phyloP scores from a whole-genome alignment of 1,284 basidiomycete species.

The Kalmanozyma brasiliensis region DNA sequence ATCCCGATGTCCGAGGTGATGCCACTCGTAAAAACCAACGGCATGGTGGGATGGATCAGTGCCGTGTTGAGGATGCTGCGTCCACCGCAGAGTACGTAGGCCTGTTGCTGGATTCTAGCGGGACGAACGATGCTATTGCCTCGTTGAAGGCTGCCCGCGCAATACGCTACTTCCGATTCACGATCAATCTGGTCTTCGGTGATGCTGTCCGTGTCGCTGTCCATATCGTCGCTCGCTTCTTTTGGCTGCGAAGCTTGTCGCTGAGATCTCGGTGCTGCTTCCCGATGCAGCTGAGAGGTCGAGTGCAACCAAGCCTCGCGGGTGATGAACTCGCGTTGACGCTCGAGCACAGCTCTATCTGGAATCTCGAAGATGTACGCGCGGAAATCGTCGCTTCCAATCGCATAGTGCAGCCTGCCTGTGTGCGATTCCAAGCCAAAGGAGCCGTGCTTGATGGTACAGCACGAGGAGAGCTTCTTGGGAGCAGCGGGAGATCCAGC shows the following conservation, averaged over 20 bases:
- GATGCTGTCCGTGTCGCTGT: constrained; percentile 5
- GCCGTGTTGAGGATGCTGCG: constrained; percentile 38
- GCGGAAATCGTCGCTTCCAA: constrained; percentile 44
- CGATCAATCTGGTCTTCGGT: constrained; percentile 15
- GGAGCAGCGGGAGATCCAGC: constrained; percentile 12
- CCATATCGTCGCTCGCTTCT: neutral
- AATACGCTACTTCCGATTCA: constrained; percentile 22
- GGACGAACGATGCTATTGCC: constrained; percentile 23
- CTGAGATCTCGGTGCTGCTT: neutral
- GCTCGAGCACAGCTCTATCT: constrained; percentile 11
- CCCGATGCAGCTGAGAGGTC: constrained; percentile 10
- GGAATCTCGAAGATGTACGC: constrained; percentile 36
- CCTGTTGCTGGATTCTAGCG: constrained; percentile 14
- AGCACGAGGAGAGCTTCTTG: constrained; percentile 29
- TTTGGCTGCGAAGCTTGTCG: neutral
- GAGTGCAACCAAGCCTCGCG: constrained; percentile 12
- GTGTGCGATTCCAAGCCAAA: constrained; percentile 30
- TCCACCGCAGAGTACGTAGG: constrained; percentile 27
- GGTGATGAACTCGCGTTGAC: constrained; percentile 21
- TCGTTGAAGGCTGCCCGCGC: constrained; percentile 17
- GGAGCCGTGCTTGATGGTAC: constrained; percentile 44
- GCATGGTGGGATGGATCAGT: constrained; percentile 37
- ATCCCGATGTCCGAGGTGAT: constrained; percentile 17
- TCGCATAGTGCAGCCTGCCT: constrained; percentile 27
- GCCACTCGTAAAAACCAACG: constrained; percentile 28